Percentiles rank a stretch among this genome's conserved stretches.
These are phyloP conservation scores for Melampsora americana DNA, from an alignment of 1,284 basidiomycete species.

Conservation along the genomic window DNA sequence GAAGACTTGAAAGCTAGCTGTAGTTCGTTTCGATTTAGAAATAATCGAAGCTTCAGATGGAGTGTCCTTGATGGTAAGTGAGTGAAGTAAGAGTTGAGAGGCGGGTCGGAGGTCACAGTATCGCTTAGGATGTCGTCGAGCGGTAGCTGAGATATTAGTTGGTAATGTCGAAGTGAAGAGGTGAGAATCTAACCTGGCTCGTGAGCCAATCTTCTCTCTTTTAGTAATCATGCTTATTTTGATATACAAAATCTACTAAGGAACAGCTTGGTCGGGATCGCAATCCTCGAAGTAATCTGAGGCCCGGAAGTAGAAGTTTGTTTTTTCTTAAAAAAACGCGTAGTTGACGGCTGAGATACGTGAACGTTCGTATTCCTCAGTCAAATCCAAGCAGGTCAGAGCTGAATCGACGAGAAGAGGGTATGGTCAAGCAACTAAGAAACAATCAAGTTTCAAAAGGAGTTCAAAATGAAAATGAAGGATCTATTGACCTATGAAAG, in stretches of 20 bases:
- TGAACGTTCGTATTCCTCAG: background rate
- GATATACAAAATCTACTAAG: background rate
- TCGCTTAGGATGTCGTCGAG: slow-evolving; percentile 1
- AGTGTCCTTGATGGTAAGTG: background rate
- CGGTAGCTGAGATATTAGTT: background rate
- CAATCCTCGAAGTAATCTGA: background rate
- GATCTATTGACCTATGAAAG: background rate
- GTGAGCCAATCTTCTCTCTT: background rate
- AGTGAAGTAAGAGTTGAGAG: background rate
- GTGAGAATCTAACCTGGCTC: background rate
- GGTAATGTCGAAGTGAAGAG: background rate
- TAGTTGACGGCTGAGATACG: background rate
- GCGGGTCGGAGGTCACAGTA: background rate
- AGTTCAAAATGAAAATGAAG: background rate
- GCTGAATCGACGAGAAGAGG: background rate
- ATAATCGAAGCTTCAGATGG: too few relatives aligned
- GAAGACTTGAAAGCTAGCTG: background rate
- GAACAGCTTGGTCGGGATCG: background rate
- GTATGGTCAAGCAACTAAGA: background rate
- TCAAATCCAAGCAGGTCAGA: background rate
- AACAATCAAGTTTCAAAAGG: background rate
- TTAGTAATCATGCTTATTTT: background rate
- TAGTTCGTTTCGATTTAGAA: background rate
- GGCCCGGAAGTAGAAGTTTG: background rate
- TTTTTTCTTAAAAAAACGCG: background rate